Conservation (phyloP, 2,329 filamentous ascomycete species). For the Fusarium clavum region DNA sequence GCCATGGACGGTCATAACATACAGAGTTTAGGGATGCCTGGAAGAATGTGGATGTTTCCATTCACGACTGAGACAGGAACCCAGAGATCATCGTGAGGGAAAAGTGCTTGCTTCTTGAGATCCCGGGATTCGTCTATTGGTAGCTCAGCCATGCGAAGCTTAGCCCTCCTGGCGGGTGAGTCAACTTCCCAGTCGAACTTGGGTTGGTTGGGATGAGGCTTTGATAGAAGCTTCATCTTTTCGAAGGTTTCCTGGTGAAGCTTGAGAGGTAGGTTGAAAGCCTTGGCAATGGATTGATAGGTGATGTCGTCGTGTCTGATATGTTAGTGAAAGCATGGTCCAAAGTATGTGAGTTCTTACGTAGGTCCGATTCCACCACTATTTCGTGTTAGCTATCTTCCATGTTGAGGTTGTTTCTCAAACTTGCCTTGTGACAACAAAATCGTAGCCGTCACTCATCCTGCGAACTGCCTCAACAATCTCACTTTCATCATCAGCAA, state of each 20-base stretch:
- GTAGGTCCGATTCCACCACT: conserved; percentile 95
- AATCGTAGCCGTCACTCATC: conserved; percentile 92
- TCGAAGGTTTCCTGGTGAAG: conserved; percentile 81
- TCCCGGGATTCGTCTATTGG: conserved; percentile 77
- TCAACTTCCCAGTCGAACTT: conserved; percentile 88
- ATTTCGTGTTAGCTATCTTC: conserved; percentile 17
- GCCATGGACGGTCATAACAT: conserved; percentile 44
- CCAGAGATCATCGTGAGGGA: conserved; percentile 85
- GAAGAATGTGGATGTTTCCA: conserved; percentile 92
- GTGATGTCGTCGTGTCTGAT: conserved; percentile 95
- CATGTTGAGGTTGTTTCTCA: background rate
- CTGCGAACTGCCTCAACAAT: conserved; percentile 88
- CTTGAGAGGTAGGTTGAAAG: conserved; percentile 80
- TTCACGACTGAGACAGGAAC: conserved; percentile 91
- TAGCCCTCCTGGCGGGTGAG: conserved; percentile 80
- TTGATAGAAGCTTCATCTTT: conserved; percentile 85
- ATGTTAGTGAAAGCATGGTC: conserved; percentile 31
- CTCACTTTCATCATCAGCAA: conserved; percentile 90
- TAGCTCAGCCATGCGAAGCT: conserved; percentile 89
- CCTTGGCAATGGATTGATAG: conserved; percentile 92
- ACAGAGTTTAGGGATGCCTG: conserved; percentile 87
- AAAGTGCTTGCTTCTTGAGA: conserved; percentile 78
- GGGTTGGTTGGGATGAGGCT: conserved; percentile 76
- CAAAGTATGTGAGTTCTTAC: conserved; percentile 57
- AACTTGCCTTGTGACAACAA: conserved; percentile 84